Evolutionary conservation across 352 stramenopile genomes (phyloP).

Genomic region (Pilasporangium apinafurcum): DNA sequence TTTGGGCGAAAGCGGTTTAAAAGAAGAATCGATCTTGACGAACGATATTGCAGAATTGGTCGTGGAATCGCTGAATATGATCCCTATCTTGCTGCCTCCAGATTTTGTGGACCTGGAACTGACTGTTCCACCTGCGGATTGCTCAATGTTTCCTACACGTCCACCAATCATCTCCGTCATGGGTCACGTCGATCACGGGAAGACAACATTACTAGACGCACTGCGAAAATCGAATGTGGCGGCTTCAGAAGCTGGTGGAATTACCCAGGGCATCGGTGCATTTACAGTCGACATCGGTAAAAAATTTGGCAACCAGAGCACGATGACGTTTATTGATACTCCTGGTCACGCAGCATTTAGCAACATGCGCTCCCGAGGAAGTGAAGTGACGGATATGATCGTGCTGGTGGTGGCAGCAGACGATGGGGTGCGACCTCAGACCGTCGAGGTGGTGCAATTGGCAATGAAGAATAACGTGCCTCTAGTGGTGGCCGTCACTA

Average conservation of each 20-base stretch:
- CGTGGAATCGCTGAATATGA: conserved; percentile 81
- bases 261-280: conserved; percentile 98
- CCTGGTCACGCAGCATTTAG: conserved; percentile 99
- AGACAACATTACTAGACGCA: conserved; percentile 98
- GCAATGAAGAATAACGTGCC: conserved; percentile 94
- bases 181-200: conserved; percentile 99
- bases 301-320: conserved; percentile 46
- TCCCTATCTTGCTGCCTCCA: conserved; percentile 72
- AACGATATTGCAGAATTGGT: conserved; percentile 77
- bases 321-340: conserved; percentile 99
- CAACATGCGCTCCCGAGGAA: conserved; percentile 95
- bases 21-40: conserved; percentile 64
- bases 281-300: conserved; percentile 95
- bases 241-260: conserved; percentile 95
- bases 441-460: conserved; percentile 92
- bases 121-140: conserved; percentile 52
- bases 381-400: conserved; percentile 97
- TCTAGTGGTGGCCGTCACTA: conserved; percentile 97
- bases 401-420: conserved; percentile 97
- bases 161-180: conserved; percentile 98
- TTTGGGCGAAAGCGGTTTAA: conserved; percentile 58
- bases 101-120: conserved; percentile 81
- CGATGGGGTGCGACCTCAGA: conserved; percentile 98
- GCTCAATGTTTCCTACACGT: conserved; percentile 55
- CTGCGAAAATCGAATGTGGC: conserved; percentile 90